A percentile compares a stretch with the other conserved stretches of the same genome.
phyloP scores from a whole-genome alignment of 1,284 basidiomycete species.

The Rhodotorula glutinis region DNA sequence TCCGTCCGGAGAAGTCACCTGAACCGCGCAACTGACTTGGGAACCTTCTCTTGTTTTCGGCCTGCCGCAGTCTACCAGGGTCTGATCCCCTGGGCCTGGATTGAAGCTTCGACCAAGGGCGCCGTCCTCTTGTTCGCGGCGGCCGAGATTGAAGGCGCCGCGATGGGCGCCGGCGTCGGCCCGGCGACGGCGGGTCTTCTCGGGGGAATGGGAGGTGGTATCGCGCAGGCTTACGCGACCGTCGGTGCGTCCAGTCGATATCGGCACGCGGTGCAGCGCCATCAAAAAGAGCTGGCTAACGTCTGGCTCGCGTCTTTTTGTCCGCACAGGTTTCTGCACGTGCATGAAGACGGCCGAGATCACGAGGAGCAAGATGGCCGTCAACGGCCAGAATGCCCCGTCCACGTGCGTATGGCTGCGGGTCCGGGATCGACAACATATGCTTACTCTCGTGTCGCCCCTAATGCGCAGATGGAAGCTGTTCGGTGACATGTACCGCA shows the following conservation, averaged over 20 bases:
- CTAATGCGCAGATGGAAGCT: conserved; percentile 60
- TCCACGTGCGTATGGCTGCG: conserved; percentile 59
- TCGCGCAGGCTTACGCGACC: conserved; percentile 97
- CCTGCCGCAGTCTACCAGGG: conserved; percentile 77
- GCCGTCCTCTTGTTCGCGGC: conserved; percentile 94
- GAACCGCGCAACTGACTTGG: no score
- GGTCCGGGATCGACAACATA: no score
- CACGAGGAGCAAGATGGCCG: conserved; percentile 92
- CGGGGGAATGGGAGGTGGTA: conserved; percentile 95
- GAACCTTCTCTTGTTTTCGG: no score
- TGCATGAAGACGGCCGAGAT: conserved; percentile 69
- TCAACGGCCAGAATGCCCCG: conserved; percentile 80
- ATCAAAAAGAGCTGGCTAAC: not conserved
- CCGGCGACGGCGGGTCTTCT: conserved; percentile 81
- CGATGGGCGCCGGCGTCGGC: conserved; percentile 63
- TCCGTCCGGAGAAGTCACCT: no score
- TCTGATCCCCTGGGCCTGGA: conserved; percentile 99
- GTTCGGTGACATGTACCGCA: conserved; percentile 88
- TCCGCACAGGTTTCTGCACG: conserved; percentile 41
- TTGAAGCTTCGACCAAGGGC: conserved; percentile 98
- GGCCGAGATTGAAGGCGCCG: conserved; percentile 81
- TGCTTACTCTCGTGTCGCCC: not conserved
- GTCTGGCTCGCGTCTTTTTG: not conserved
- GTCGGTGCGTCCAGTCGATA: conserved; percentile 69
- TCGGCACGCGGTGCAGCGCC: not conserved